These are phyloP conservation scores for Lactifluus piperatus DNA, from an alignment of 768 basidiomycete genomes.

Conservation along the genomic window DNA sequence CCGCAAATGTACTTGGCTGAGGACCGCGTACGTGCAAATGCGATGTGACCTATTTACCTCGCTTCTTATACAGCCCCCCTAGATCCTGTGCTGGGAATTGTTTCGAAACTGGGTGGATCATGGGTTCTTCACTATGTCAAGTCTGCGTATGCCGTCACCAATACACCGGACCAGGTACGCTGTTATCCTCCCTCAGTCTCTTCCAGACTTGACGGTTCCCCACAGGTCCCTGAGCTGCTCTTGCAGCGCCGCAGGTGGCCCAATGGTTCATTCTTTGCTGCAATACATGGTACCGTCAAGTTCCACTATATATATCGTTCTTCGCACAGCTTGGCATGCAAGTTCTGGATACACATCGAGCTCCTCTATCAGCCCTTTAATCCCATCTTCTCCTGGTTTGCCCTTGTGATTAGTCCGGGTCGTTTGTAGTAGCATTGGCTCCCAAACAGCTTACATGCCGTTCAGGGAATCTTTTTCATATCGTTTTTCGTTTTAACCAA, in stretches of 20 bases:
- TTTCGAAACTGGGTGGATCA: slow-evolving; percentile 81
- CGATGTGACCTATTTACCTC: not conserved
- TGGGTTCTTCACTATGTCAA: slow-evolving; percentile 98
- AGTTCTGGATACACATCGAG: slow-evolving; percentile 93
- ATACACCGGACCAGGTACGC: slow-evolving; percentile 82
- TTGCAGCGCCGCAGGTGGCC: slow-evolving; percentile 95
- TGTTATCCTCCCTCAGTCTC: not conserved
- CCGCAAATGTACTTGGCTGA: slow-evolving; percentile 96
- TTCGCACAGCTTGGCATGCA: slow-evolving; percentile 70
- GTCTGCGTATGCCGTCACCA: slow-evolving; percentile 84
- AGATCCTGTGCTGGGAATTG: slow-evolving; percentile 96
- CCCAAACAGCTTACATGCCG: not conserved
- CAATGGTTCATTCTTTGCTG: slow-evolving; percentile 97
- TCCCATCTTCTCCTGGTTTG: slow-evolving; percentile 88
- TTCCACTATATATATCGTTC: slow-evolving; percentile 95
- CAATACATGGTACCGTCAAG: slow-evolving; percentile 83
- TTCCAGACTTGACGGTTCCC: not conserved
- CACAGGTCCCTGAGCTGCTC: slow-evolving; percentile 81
- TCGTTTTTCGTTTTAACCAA: slow-evolving; percentile 72
- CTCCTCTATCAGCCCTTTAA: slow-evolving; percentile 88
- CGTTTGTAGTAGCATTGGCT: not conserved
- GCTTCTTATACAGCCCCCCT: not conserved
- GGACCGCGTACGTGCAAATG: slow-evolving; percentile 48
- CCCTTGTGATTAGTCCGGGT: slow-evolving; percentile 42
- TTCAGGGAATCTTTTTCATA: slow-evolving; percentile 80